phyloP scores from a whole-genome alignment of 169 alveolate species.

The Plasmodium chabaudi region DNA sequence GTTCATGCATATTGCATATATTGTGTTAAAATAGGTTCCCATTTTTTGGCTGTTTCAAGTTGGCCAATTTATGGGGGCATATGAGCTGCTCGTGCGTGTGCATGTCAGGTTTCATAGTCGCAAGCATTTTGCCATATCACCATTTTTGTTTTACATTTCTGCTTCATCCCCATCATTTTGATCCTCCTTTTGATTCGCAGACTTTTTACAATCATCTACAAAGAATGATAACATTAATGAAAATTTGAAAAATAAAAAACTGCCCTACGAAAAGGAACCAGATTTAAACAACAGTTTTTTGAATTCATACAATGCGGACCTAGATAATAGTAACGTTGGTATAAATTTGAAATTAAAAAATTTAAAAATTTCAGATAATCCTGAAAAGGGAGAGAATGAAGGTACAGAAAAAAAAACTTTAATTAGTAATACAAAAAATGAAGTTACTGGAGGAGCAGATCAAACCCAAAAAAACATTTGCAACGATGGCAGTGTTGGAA shows the following conservation, averaged over 20 bases:
- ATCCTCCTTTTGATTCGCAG: not conserved
- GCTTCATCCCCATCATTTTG: too few species aligned
- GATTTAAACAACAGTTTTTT: conserved; percentile 51
- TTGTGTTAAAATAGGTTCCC: too few species aligned
- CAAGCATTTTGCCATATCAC: too few species aligned
- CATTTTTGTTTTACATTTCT: too few species aligned
- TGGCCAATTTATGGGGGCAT: too few species aligned
- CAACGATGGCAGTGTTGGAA: not conserved
- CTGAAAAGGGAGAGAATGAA: conserved; percentile 1
- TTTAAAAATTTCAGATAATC: conserved; percentile 9
- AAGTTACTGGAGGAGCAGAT: not conserved
- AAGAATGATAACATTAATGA: conserved; percentile 45
- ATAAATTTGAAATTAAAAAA: conserved; percentile 61
- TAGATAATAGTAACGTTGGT: conserved; percentile 65
- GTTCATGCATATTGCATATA: too few species aligned
- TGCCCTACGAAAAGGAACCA: not conserved
- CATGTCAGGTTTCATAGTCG: too few species aligned
- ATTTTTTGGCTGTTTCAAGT: too few species aligned
- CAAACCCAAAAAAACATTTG: not conserved
- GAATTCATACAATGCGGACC: conserved; percentile 44
- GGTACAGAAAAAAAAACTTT: not conserved
- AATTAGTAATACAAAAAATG: conserved; percentile 1
- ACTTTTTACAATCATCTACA: conserved; percentile 33
- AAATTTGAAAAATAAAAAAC: conserved; percentile 43
- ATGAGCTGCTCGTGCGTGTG: too few species aligned